Evolutionary conservation across 1,284 basidiomycete species (phyloP).

Genomic region (Xerocomus amazonicus): DNA sequence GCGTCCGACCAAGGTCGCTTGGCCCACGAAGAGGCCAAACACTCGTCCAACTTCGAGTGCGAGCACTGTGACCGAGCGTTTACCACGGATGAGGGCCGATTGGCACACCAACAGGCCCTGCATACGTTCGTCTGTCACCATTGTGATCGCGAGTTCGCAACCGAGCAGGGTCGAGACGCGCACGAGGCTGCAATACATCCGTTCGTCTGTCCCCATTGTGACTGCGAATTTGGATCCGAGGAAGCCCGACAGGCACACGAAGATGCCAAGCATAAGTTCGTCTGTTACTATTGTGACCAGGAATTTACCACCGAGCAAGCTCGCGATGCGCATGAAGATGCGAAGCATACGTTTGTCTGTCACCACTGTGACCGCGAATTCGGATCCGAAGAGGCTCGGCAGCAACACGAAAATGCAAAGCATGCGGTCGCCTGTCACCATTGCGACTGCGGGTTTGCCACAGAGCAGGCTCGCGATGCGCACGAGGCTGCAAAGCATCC

Average conservation of each 20-base stretch:
- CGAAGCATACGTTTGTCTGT: not conserved
- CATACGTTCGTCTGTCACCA: constrained; percentile 17
- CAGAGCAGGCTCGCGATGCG: not conserved
- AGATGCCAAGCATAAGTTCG: constrained; percentile 1
- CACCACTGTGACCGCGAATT: constrained; percentile 16
- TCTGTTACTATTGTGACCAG: constrained; percentile 13
- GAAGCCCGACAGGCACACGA: constrained; percentile 6
- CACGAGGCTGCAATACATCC: constrained; percentile 15
- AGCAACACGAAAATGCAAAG: constrained; percentile 11
- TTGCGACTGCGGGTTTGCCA: constrained; percentile 9
- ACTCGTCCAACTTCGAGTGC: constrained; percentile 6
- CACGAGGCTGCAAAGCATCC: constrained; percentile 11
- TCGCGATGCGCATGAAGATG: too few relatives aligned
- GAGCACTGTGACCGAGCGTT: constrained; percentile 19
- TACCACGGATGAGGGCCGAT: constrained; percentile 7
- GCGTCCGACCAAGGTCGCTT: not conserved
- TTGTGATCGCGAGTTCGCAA: constrained; percentile 16
- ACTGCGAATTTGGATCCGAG: constrained; percentile 4
- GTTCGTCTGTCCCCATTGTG: constrained; percentile 11
- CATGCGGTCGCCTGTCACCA: constrained; percentile 11
- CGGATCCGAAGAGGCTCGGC: not conserved
- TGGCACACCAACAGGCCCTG: constrained; percentile 10
- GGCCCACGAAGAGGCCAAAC: constrained; percentile 1
- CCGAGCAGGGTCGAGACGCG: not conserved
- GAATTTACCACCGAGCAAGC: not conserved